Conservation (phyloP, 164 flowering plant genomes). For the Piper betle region DNA sequence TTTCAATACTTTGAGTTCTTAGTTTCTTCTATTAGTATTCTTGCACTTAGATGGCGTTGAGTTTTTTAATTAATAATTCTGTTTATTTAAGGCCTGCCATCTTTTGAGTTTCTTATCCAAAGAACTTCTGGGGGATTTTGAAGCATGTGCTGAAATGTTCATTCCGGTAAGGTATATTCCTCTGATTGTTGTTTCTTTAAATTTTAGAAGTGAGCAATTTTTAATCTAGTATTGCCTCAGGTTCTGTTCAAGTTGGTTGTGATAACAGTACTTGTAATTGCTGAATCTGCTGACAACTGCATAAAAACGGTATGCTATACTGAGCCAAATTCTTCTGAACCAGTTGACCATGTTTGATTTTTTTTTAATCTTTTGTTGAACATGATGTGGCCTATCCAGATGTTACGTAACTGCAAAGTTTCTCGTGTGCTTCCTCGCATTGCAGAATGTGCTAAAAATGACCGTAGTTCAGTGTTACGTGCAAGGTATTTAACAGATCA, state of each 20-base stretch:
- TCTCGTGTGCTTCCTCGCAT: constrained; percentile 83
- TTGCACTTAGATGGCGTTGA: too few species aligned
- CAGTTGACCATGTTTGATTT: background rate
- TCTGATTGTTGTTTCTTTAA: background rate
- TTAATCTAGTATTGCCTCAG: constrained; percentile 23
- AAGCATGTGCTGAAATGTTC: constrained; percentile 89
- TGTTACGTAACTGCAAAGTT: constrained; percentile 97
- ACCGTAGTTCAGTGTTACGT: constrained; percentile 80
- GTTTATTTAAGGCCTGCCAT: constrained; percentile 73
- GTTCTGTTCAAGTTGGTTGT: constrained; percentile 98
- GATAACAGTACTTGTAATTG: constrained; percentile 96
- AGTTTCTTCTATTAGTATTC: too few species aligned
- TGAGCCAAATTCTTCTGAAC: background rate
- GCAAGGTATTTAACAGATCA: constrained; percentile 46
- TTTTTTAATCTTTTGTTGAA: background rate
- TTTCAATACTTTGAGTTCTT: too few species aligned
- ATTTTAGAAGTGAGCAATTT: background rate
- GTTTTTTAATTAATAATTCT: too few species aligned
- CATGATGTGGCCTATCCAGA: constrained; percentile 29
- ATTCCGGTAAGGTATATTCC: constrained; percentile 64
- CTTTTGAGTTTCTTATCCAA: constrained; percentile 76
- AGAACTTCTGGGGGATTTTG: constrained; percentile 98
- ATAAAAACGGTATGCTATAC: constrained; percentile 68
- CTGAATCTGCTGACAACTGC: constrained; percentile 98
- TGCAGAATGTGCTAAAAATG: constrained; percentile 91